phyloP scores from a whole-genome alignment of 148 eudicot species.

The Camellia sinensis region DNA sequence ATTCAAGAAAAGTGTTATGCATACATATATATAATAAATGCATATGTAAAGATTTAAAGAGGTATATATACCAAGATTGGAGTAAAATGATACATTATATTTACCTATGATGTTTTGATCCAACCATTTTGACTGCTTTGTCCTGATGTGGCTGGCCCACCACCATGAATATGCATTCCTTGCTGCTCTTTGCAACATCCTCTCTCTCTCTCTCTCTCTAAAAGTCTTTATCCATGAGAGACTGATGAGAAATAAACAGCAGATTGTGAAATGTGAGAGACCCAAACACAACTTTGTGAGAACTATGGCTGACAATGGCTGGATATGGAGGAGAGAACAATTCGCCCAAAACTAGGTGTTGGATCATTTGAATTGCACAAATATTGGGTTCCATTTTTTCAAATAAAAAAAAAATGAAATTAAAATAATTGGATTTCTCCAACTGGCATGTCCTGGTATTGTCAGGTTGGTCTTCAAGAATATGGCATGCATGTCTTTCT shows the following conservation, averaged over 20 bases:
- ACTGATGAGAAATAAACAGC: background rate
- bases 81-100: background rate
- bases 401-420: background rate
- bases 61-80: constrained; percentile 3
- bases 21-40: background rate
- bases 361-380: background rate
- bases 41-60: background rate
- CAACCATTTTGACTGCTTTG: constrained; percentile 93
- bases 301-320: constrained; percentile 1
- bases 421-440: constrained; percentile 13
- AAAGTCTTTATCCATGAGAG: background rate
- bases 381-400: constrained; percentile 7
- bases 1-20: background rate
- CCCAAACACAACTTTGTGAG: background rate
- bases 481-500: constrained; percentile 7
- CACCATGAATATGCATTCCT: constrained; percentile 88
- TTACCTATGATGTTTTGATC: constrained; percentile 73
- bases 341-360: constrained; percentile 16
- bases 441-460: constrained; percentile 10
- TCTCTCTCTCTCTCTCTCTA: constrained; percentile 15
- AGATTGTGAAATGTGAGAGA: background rate
- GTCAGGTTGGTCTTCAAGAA: background rate
- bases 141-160: constrained; percentile 91
- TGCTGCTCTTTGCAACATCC: constrained; percentile 88
- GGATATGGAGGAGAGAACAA: constrained; percentile 12